Conservation (phyloP, 2,329 filamentous ascomycete species). For the Hymenoscyphus linearis region DNA sequence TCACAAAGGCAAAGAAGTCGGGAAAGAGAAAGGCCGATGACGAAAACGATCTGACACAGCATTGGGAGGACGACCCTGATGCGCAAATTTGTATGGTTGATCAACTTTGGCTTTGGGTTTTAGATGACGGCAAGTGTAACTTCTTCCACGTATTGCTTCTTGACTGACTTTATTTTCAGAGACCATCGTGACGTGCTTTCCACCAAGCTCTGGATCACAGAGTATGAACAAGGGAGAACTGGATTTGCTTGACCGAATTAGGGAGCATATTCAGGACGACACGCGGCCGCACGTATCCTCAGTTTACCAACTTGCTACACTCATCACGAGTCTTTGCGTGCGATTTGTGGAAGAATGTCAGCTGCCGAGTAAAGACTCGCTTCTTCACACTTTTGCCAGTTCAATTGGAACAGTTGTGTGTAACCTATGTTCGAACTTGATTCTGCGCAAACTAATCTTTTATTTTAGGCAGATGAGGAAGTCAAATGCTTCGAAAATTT, state of each 20-base stretch:
- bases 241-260: neutral
- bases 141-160: no score
- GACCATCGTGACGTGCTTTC: neutral
- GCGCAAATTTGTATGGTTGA: slow-evolving; percentile 2
- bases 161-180: neutral
- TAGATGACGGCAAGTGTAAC: neutral
- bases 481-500: neutral
- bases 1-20: neutral
- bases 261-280: neutral
- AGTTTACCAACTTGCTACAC: neutral
- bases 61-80: neutral
- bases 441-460: neutral
- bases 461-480: neutral
- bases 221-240: neutral
- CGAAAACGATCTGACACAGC: no score
- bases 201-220: neutral
- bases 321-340: neutral
- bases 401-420: neutral
- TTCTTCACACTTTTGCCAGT: neutral
- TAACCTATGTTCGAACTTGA: neutral
- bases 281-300: neutral
- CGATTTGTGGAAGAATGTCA: neutral
- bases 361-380: neutral
- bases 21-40: neutral
- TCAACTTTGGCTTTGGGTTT: slow-evolving; percentile 4